These are phyloP conservation scores for Peronospora belbahrii DNA, from an alignment of 352 stramenopile species.

Conservation along the genomic window DNA sequence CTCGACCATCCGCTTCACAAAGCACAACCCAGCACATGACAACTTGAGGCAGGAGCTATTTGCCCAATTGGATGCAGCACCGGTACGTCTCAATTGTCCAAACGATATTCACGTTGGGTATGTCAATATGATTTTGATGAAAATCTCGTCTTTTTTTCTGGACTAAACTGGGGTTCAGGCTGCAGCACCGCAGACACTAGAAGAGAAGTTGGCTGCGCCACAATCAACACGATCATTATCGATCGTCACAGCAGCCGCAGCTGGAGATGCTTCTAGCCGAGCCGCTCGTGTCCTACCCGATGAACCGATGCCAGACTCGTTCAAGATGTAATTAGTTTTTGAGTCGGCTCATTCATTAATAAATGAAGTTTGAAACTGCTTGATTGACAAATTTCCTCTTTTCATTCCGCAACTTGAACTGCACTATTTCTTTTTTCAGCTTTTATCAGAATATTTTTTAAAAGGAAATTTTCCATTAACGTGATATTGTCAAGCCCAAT, in stretches of 20 bases:
- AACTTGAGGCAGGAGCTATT: constrained; percentile 78
- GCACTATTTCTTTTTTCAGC: neutral
- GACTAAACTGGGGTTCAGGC: too few relatives aligned
- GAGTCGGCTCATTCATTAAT: neutral
- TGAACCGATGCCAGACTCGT: constrained; percentile 32
- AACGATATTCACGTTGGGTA: neutral
- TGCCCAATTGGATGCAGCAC: constrained; percentile 41
- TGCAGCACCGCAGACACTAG: constrained; percentile 21
- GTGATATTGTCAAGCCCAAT: constrained; percentile 9
- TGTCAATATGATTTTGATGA: neutral
- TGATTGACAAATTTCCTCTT: neutral
- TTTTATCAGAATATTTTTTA: constrained; percentile 4
- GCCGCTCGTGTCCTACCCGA: constrained; percentile 13
- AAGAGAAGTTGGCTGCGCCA: constrained; percentile 31
- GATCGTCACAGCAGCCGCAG: constrained; percentile 33
- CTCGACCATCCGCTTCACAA: constrained; percentile 85
- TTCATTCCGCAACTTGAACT: neutral
- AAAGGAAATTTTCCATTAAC: constrained; percentile 18
- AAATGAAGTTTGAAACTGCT: neutral
- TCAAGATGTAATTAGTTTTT: constrained; percentile 18
- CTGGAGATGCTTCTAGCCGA: constrained; percentile 20
- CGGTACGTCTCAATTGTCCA: constrained; percentile 5
- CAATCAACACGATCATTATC: constrained; percentile 27
- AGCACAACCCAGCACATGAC: constrained; percentile 74
- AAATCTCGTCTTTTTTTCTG: neutral